Evolutionary conservation across 2,329 filamentous ascomycete species (phyloP), one percentile per base, ranked within the genome.

Genomic region (Laburnicola sp.): DNA sequence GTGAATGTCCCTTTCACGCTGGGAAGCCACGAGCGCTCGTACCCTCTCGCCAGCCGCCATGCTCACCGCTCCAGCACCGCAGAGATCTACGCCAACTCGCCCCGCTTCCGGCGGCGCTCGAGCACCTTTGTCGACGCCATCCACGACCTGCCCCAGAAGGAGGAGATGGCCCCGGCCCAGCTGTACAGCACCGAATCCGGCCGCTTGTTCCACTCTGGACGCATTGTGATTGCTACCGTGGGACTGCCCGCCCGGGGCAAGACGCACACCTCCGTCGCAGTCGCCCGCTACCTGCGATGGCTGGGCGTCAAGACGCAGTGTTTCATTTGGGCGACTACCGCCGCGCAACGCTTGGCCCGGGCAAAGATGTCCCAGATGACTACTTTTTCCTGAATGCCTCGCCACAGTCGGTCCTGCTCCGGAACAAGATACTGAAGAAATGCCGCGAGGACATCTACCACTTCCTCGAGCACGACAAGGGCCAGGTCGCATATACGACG

Each of bases 121-220:
- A 97, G 91, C 62, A 97, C 92, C 32, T 96, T 95, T 72, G 92
- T 97, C 65, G 94, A 97, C 80, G 93, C 90, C 59, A 97, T 97
- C 65, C 93, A 97, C 75, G 93, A 97, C 78, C 81, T 96, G 47
- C 85, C 89, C 6, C 88, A 92, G 69, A 91, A 91, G 65, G 80
- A 82, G 51, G 84, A 93, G 63, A 84, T 96, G 83, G 94, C 94
- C 4, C 94, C 94, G 27, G 94, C 94, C 61, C 94, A 99, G 77
- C 82, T 99, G 39, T 99, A 99, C 78, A 97, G 91, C 73, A 99
- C 94, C 46, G 96, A 97, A 82, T 97, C 93, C 41, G 94, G 94
- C 42, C 86, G 94, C 36, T 85, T 99, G 27, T 99, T 99, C 72
- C 94, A 99, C 74, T 97, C 94, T 22, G 94, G 94, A 41, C 86